phyloP scores from a whole-genome alignment of 345 rosid species.

The Populus deltoides region DNA sequence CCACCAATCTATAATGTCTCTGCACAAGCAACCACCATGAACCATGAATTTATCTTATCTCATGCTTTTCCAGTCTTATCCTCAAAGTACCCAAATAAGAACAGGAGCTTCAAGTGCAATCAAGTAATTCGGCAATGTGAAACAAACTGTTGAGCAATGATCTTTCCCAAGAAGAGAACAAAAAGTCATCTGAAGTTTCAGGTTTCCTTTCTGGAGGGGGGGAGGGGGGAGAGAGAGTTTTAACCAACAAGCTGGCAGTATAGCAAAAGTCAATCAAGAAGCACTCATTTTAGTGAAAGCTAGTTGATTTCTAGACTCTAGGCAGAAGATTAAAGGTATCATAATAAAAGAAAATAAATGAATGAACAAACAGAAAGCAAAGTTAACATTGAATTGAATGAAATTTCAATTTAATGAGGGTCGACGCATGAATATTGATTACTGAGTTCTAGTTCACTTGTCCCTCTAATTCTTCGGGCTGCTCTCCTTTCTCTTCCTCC shows the following conservation, averaged over 20 bases:
- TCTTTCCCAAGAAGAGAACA: slow-evolving; percentile 13
- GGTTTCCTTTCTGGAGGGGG: slow-evolving; percentile 19
- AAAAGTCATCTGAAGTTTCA: slow-evolving; percentile 29
- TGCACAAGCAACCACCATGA: slow-evolving; percentile 29
- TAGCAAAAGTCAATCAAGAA: slow-evolving; percentile 21
- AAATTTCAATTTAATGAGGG: background rate
- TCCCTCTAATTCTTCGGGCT: background rate
- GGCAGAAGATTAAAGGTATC: background rate
- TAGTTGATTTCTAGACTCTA: slow-evolving; percentile 22
- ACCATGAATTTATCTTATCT: slow-evolving; percentile 4
- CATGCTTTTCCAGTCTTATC: slow-evolving; percentile 12
- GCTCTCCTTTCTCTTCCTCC: background rate
- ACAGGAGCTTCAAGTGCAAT: background rate
- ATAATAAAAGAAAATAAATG: background rate
- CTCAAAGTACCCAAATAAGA: background rate
- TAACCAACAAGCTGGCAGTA: slow-evolving; percentile 8
- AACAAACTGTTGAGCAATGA: slow-evolving; percentile 4
- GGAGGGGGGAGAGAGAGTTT: background rate
- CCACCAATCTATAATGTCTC: slow-evolving; percentile 28
- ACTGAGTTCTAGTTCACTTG: background rate
- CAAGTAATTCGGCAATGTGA: slow-evolving; percentile 4
- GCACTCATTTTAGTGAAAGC: background rate
- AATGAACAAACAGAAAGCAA: background rate
- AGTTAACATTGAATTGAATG: background rate
- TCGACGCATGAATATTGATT: background rate